A percentile compares a stretch with the other conserved stretches of the same genome.
phyloP scores from a whole-genome alignment of 371 early-diverging fungal genomes.

The Phascolomyces articulosus region DNA sequence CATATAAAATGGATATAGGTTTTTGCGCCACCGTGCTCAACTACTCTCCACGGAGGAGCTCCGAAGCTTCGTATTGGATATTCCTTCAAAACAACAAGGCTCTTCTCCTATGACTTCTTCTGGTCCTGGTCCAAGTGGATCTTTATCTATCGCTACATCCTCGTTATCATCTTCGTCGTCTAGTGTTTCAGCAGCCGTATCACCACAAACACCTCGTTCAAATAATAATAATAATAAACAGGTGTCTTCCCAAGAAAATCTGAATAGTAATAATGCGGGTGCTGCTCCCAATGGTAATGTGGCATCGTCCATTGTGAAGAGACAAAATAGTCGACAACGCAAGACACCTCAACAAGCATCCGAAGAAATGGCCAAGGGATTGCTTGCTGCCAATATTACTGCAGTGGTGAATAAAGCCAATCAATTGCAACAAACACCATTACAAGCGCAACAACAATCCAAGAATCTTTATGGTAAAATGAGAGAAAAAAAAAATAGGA shows the following conservation, averaged over 20 bases:
- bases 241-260: too few relatives aligned
- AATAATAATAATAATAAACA: too few relatives aligned
- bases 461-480: too few relatives aligned
- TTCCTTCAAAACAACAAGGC: too few relatives aligned
- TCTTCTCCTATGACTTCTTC: too few relatives aligned
- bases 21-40: slow-evolving; percentile 50
- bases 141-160: too few relatives aligned
- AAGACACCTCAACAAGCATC: slow-evolving; percentile 47
- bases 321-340: slow-evolving; percentile 25
- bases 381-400: slow-evolving; percentile 44
- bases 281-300: too few relatives aligned
- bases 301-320: slow-evolving; percentile 10
- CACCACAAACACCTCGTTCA: too few relatives aligned
- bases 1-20: slow-evolving; percentile 25
- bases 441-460: background rate
- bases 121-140: too few relatives aligned
- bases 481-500: background rate
- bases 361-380: slow-evolving; percentile 44
- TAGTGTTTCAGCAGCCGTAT: too few relatives aligned
- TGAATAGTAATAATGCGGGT: too few relatives aligned
- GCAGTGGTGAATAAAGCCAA: slow-evolving; percentile 29
- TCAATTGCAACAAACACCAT: background rate
- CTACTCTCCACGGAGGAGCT: slow-evolving; percentile 54
- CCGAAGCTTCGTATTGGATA: slow-evolving; percentile 34
- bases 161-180: too few relatives aligned